Evolutionary conservation across 139 green algal genomes (phyloP).

Genomic region (Volvox africanus): DNA sequence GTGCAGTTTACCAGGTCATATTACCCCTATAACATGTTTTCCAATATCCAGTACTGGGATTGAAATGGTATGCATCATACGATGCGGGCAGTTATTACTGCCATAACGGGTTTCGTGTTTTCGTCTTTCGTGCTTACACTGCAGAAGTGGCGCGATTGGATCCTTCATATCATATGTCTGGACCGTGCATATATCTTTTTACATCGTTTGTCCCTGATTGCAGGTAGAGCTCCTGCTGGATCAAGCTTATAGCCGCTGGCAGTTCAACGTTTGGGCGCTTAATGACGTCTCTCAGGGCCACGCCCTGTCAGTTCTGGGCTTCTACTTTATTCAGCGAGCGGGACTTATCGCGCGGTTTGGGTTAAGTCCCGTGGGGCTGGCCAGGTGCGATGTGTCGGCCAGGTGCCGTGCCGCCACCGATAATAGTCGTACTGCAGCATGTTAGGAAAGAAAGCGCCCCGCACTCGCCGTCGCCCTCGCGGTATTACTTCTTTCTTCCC

Average conservation of each 20-base stretch:
- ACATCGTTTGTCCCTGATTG: not conserved
- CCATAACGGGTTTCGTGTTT: too few species aligned
- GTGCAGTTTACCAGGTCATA: too few species aligned
- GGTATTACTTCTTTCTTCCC: not conserved
- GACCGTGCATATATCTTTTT: too few species aligned
- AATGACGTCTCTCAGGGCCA: conserved; percentile 42
- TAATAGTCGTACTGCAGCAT: not conserved
- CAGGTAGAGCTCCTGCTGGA: conserved; percentile 56
- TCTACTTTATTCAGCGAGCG: conserved; percentile 53
- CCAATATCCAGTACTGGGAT: too few species aligned
- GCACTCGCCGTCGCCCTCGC: not conserved
- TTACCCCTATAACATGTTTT: too few species aligned
- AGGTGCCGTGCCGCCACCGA: not conserved
- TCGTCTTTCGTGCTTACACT: too few species aligned
- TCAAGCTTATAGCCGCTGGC: conserved; percentile 36
- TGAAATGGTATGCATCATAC: too few species aligned
- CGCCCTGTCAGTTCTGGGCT: conserved; percentile 51
- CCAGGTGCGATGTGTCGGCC: conserved; percentile 9
- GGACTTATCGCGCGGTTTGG: conserved; percentile 47
- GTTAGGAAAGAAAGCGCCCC: not conserved
- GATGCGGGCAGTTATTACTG: too few species aligned
- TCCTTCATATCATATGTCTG: too few species aligned
- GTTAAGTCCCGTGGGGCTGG: conserved; percentile 28
- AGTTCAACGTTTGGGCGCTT: conserved; percentile 55
- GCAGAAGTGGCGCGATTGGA: too few species aligned